A percentile compares a stretch with the other conserved stretches of the same genome.
Conservation (phyloP, 176 grass and related monocot species). For the Musa troglodytarum region DNA sequence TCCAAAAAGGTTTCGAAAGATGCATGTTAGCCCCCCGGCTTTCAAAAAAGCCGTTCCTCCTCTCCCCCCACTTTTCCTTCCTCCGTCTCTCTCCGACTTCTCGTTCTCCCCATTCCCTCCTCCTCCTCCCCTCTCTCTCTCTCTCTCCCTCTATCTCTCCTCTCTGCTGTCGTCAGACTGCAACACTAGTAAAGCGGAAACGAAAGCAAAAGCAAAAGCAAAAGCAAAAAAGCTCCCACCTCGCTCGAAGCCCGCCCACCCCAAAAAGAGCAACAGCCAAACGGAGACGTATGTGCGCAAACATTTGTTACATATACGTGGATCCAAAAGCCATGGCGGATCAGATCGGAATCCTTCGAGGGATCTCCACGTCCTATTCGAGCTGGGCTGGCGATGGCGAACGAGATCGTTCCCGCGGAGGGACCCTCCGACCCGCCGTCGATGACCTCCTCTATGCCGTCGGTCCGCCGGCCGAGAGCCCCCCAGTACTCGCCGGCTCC, state of each 20-base stretch:
- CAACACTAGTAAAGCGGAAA: constrained; percentile 16
- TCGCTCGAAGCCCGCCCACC: neutral
- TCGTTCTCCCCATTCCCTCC: neutral
- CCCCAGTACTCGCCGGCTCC: constrained; percentile 11
- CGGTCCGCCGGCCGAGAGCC: neutral
- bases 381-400: neutral
- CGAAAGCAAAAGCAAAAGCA: constrained; percentile 26
- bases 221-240: constrained; percentile 35
- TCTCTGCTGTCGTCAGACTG: neutral
- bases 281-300: neutral
- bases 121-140: neutral
- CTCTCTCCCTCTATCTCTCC: neutral
- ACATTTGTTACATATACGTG: constrained; percentile 6
- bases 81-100: neutral
- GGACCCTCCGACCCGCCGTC: neutral
- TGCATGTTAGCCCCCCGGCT: neutral
- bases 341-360: constrained; percentile 46
- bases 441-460: neutral
- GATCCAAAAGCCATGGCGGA: constrained; percentile 25
- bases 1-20: neutral
- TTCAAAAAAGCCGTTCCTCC: neutral
- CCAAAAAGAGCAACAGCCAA: constrained; percentile 1
- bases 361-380: constrained; percentile 32
- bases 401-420: constrained; percentile 23
- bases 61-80: neutral